Percentiles rank a stretch among this genome's conserved stretches.
Evolutionary conservation across 139 green algal genomes (phyloP).

Genomic region (Pedinophyceae sp.): DNA sequence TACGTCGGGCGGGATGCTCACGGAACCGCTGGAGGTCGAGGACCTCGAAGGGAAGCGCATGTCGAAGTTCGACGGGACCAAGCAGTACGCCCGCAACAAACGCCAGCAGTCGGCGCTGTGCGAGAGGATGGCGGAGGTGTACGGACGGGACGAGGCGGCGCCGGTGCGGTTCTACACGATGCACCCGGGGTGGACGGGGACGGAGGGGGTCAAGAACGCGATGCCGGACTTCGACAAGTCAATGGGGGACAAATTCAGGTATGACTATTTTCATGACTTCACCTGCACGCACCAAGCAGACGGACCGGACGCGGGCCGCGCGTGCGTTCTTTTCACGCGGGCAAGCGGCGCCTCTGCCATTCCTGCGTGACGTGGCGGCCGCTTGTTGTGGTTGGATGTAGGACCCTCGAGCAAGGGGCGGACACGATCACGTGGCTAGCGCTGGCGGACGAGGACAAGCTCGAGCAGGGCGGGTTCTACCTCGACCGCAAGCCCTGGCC

Average conservation of each 20-base stretch:
- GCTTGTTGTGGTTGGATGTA: too few relatives aligned
- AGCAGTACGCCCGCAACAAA: conserved; percentile 19
- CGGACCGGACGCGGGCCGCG: too few relatives aligned
- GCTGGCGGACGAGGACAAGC: conserved; percentile 21
- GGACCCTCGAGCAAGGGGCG: conserved; percentile 21
- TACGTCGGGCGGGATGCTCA: conserved; percentile 37
- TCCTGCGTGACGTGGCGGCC: too few relatives aligned
- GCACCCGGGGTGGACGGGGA: conserved; percentile 43
- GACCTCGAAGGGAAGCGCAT: conserved; percentile 19
- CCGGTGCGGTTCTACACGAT: conserved; percentile 20
- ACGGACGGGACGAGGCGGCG: background rate
- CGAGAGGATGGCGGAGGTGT: conserved; percentile 27
- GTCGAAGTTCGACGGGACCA: conserved; percentile 20
- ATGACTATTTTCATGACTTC: too few relatives aligned
- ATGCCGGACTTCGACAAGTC: conserved; percentile 41
- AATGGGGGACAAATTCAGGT: conserved; percentile 29
- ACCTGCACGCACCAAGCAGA: too few relatives aligned
- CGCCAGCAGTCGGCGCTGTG: conserved; percentile 13
- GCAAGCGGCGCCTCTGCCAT: too few relatives aligned
- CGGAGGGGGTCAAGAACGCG: conserved; percentile 34
- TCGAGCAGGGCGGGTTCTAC: conserved; percentile 44
- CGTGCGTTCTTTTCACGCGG: too few relatives aligned
- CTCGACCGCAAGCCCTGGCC: conserved; percentile 29
- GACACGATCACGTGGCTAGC: conserved; percentile 48
- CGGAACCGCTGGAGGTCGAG: conserved; percentile 24